Evolutionary conservation across 2,329 filamentous ascomycete species (phyloP).

Genomic region (Fusarium virguliforme): DNA sequence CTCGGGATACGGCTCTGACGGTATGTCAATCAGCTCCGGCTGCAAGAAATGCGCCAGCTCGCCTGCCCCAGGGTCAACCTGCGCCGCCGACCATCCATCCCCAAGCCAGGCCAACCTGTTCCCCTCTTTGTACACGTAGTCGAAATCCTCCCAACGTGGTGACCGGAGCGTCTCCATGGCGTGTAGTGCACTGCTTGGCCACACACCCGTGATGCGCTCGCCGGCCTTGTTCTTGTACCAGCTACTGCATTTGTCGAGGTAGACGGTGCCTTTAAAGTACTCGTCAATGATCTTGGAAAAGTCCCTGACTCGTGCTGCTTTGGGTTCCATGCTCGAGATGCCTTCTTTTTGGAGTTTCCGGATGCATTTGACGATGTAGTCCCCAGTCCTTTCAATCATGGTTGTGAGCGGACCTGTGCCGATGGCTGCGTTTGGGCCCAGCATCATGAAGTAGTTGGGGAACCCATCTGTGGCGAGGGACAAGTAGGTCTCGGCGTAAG

Average conservation of each 20-base stretch:
- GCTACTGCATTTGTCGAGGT: neutral
- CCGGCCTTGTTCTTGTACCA: conserved; percentile 10
- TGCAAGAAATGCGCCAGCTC: conserved; percentile 24
- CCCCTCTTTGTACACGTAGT: neutral
- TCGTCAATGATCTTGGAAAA: neutral
- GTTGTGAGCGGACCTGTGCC: conserved; percentile 12
- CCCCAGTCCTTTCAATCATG: conserved; percentile 20
- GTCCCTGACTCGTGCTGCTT: neutral
- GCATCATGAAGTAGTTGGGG: conserved; percentile 12
- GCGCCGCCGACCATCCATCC: conserved; percentile 18
- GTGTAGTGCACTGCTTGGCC: neutral
- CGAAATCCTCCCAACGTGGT: conserved; percentile 9
- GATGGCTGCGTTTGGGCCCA: neutral
- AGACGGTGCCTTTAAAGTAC: conserved; percentile 6
- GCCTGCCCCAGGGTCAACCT: conserved; percentile 9
- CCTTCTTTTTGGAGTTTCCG: conserved; percentile 17
- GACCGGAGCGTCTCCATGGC: conserved; percentile 4
- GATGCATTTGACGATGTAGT: conserved; percentile 19
- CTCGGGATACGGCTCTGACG: conserved; percentile 22
- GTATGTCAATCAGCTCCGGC: conserved; percentile 21
- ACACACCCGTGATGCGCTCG: neutral
- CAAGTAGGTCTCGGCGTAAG: neutral
- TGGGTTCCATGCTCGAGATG: conserved; percentile 14
- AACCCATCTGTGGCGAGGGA: conserved; percentile 8
- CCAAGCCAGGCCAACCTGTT: conserved; percentile 11